Evolutionary conservation across 495 filamentous ascomycete genomes (phyloP).

Genomic region (Penicillium maclennaniae): DNA sequence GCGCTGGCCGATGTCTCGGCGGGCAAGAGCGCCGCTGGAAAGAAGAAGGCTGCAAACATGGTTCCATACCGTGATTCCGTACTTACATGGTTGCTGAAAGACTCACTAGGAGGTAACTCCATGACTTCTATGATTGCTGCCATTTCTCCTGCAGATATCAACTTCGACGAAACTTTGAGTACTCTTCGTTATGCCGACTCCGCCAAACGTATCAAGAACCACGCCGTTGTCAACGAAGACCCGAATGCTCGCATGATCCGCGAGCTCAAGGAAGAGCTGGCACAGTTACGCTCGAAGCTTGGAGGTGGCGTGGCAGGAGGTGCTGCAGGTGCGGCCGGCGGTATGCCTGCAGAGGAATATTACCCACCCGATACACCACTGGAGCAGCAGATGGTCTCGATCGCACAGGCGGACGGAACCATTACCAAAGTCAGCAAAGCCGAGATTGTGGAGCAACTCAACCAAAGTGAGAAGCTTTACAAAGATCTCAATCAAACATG

Average conservation of each 20-base stretch:
- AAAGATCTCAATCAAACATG: conserved; percentile 97
- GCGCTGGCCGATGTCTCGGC: conserved; percentile 87
- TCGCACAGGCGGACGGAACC: conserved; percentile 77
- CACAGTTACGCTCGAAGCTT: conserved; percentile 81
- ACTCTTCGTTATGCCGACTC: conserved; percentile 96
- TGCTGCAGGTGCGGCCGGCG: conserved; percentile 32
- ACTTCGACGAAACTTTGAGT: conserved; percentile 95
- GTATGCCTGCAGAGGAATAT: conserved; percentile 62
- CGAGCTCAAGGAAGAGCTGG: conserved; percentile 93
- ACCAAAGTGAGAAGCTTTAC: conserved; percentile 92
- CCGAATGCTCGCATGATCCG: conserved; percentile 98
- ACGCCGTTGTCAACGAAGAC: conserved; percentile 98
- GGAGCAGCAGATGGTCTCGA: conserved; percentile 94
- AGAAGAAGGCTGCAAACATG: conserved; percentile 78
- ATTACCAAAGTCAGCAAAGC: conserved; percentile 97
- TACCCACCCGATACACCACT: conserved; percentile 90
- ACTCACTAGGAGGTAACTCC: conserved; percentile 96
- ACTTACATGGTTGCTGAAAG: conserved; percentile 94
- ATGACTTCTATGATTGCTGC: conserved; percentile 99
- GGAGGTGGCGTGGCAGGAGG: conserved; percentile 55
- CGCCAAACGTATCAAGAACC: conserved; percentile 99
- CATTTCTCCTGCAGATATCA: conserved; percentile 97
- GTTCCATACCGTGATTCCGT: conserved; percentile 98
- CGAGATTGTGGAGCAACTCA: conserved; percentile 94
- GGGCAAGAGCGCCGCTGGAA: conserved; percentile 68